Conservation (phyloP, 257 asterid species). For the Fraxinus cuspidata region DNA sequence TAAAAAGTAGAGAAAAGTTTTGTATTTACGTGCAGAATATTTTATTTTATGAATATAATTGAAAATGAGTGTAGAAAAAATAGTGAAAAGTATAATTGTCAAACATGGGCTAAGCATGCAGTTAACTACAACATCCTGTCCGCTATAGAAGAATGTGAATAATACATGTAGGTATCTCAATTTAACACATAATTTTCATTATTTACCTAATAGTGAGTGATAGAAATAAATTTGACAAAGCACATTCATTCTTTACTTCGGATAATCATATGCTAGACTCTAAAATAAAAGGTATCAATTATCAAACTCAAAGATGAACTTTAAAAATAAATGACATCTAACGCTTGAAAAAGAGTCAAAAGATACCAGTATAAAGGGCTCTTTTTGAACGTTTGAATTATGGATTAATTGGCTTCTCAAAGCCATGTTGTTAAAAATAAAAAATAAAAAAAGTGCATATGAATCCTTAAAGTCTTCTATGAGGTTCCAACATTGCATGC, state of each 20-base stretch:
- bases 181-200: no score
- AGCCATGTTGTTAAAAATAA: background rate
- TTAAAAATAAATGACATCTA: background rate
- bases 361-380: slow-evolving; percentile 5
- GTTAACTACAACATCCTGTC: no score
- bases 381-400: slow-evolving; percentile 7
- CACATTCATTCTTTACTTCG: background rate
- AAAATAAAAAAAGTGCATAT: background rate
- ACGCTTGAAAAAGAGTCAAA: slow-evolving; percentile 15
- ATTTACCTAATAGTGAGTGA: background rate
- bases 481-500: slow-evolving; percentile 40
- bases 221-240: background rate
- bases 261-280: background rate
- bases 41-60: no score
- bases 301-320: background rate
- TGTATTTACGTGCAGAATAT: no score
- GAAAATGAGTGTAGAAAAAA: no score
- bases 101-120: no score
- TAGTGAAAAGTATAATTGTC: no score
- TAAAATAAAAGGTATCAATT: background rate
- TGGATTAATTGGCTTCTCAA: slow-evolving; percentile 16
- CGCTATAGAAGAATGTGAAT: no score
- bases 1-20: no score
- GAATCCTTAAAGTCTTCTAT: slow-evolving; percentile 13
- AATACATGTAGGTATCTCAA: no score